Percentiles rank a stretch among this genome's conserved stretches.
Conservation (phyloP, 2,329 filamentous ascomycete genomes). For the Cryphonectria radicalis region DNA sequence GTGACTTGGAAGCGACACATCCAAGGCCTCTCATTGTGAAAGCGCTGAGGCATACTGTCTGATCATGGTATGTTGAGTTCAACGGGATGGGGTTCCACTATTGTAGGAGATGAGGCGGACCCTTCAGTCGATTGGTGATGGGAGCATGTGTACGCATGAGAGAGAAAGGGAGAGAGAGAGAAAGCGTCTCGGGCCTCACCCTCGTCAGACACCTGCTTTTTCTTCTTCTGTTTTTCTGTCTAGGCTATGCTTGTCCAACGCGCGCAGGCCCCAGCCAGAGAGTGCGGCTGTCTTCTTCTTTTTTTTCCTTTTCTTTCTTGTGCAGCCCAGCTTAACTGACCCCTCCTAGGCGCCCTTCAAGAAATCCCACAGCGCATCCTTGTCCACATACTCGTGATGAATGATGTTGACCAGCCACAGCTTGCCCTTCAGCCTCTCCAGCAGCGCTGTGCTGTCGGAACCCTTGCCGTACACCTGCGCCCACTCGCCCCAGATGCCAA, state of each 20-base stretch:
- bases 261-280: background rate
- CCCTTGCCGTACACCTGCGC: constrained; percentile 76
- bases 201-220: background rate
- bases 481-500: constrained; percentile 95
- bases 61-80: constrained; percentile 7
- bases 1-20: background rate
- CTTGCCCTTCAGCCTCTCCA: constrained; percentile 70
- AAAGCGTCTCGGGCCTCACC: background rate
- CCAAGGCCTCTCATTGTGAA: background rate
- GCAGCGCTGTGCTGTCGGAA: constrained; percentile 70
- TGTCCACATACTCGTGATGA: constrained; percentile 76
- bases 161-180: too few relatives aligned
- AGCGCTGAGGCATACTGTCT: constrained; percentile 2
- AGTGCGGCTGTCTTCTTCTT: background rate
- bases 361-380: constrained; percentile 73
- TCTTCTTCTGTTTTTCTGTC: background rate
- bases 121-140: constrained; percentile 18
- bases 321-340: constrained; percentile 1
- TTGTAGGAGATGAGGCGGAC: constrained; percentile 9
- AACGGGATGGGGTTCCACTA: constrained; percentile 17
- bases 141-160: background rate
- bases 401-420: constrained; percentile 92
- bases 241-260: background rate
- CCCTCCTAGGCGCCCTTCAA: constrained; percentile 45
- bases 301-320: background rate